Base-by-base conservation (phyloP, 495 filamentous ascomycete species). In the Ramalina peruviana region DNA sequence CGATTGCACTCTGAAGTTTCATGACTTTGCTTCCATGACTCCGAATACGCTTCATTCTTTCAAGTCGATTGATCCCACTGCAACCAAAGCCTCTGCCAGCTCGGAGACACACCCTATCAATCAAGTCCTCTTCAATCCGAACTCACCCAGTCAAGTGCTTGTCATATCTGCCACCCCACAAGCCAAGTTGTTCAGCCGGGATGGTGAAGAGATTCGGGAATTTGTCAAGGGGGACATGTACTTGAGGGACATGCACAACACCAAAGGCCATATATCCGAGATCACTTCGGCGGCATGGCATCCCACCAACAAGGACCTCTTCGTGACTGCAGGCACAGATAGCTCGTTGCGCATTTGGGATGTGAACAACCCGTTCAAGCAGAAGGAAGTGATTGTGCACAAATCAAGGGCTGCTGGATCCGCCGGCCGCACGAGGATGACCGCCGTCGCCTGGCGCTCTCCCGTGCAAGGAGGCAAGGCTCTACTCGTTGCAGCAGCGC, bases 161-260 rank as follows among this genome's bases (percentile, higher is more conserved):
- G 87, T 92, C 54, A 71, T 96, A 19, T 79, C 88, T 3, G 89
- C 89, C 1, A 81, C 85, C 7, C 77, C 88, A 2, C 93, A 98
- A 61, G 86, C 90, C 3, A 87, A 86, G 62, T 80, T 98, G 40
- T 72, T 95, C 58, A 83, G 75, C 58, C 80, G 92, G 54, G 90
- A 98, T 69, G 92, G 92, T 7, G 87, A 88, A 37, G 72, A 81
- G 10, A 49, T 88, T 12, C 80, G 82, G 2, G 88, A 96, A 62
- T 95, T 94, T 54, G 80, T 83, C 48, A 98, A 98, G 66, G 92
- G 92, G 19, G 92, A 98, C 60, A 95, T 95, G 90, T 98, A 98
- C 60, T 67, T 98, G 49, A 76, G 92, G 37, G 93, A 98, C 60
- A 86, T 95, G 77, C 74, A 96, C 62, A 86, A 96, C 61, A 98